Conservation (phyloP, 1,284 basidiomycete genomes). For the Cryptococcus deneoformans region DNA sequence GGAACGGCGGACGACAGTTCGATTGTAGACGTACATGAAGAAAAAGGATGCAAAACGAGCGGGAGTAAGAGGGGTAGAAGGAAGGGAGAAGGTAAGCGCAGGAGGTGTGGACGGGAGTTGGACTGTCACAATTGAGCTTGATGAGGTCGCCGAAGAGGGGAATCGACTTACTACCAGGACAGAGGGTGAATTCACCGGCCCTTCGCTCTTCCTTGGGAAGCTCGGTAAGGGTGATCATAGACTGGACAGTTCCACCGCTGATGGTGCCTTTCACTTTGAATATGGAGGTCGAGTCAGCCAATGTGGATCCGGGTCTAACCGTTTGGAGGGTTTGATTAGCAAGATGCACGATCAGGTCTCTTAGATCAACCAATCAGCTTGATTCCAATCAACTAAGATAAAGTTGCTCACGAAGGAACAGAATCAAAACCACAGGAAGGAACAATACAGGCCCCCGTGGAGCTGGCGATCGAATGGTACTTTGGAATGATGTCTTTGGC, state of each 20-base stretch:
- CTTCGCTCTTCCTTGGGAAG: conserved; percentile 52
- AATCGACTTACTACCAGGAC: conserved; percentile 24
- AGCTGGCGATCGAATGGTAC: conserved; percentile 65
- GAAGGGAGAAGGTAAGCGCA: conserved; percentile 54
- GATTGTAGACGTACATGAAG: conserved; percentile 63
- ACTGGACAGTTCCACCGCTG: conserved; percentile 68
- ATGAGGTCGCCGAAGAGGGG: background rate
- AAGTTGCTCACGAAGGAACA: conserved; percentile 57
- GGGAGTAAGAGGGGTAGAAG: conserved; percentile 48
- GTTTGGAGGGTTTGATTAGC: conserved; percentile 53
- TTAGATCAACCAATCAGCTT: conserved; percentile 3
- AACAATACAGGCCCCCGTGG: conserved; percentile 65
- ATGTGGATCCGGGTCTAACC: conserved; percentile 45
- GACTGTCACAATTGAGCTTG: background rate
- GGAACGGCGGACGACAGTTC: conserved; percentile 69
- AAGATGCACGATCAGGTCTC: conserved; percentile 61
- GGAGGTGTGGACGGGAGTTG: conserved; percentile 39
- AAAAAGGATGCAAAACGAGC: conserved; percentile 58
- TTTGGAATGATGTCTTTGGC: conserved; percentile 54
- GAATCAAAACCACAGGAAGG: conserved; percentile 71
- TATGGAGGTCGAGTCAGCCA: conserved; percentile 54
- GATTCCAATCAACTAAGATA: background rate
- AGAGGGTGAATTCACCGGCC: conserved; percentile 31
- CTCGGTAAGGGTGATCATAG: conserved; percentile 54
- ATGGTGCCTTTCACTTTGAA: conserved; percentile 56